Evolutionary conservation across 768 basidiomycete genomes (phyloP).

Genomic region (Dioszegia hungarica): DNA sequence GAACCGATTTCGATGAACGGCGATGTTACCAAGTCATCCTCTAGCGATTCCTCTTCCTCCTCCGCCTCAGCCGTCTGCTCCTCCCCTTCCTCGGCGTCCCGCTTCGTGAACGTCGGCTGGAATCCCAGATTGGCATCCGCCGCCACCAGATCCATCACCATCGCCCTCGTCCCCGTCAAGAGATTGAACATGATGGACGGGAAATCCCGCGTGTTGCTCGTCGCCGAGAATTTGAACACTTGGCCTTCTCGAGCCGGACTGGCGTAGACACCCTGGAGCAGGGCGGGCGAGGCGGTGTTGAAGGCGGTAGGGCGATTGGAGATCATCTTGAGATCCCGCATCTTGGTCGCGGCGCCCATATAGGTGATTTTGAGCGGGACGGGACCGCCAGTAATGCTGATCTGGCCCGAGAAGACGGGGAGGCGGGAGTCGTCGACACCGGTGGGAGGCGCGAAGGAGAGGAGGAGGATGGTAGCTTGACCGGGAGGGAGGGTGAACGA

Average conservation of each 20-base stretch:
- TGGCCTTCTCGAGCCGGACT: slow-evolving; percentile 31
- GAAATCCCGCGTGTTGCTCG: slow-evolving; percentile 1
- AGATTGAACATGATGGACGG: neutral
- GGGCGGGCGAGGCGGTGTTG: slow-evolving; percentile 2
- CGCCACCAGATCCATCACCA: slow-evolving; percentile 35
- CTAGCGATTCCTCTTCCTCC: neutral
- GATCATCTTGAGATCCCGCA: slow-evolving; percentile 16
- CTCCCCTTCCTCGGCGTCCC: neutral
- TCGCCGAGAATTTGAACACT: slow-evolving; percentile 20
- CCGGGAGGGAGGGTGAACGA: slow-evolving; percentile 52
- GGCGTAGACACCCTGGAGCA: slow-evolving; percentile 31
- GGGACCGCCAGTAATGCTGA: slow-evolving; percentile 45
- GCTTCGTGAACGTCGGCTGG: slow-evolving; percentile 32
- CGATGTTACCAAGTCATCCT: neutral
- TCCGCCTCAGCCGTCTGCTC: neutral
- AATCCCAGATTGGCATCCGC: slow-evolving; percentile 38
- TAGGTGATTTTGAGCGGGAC: slow-evolving; percentile 38
- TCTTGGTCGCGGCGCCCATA: slow-evolving; percentile 45
- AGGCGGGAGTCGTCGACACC: slow-evolving; percentile 52
- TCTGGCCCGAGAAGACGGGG: slow-evolving; percentile 62
- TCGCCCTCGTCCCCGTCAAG: slow-evolving; percentile 1
- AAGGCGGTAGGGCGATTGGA: neutral
- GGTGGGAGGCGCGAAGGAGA: slow-evolving; percentile 54
- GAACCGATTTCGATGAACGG: neutral
- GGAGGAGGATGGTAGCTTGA: slow-evolving; percentile 47